These are phyloP conservation scores for Rubia tinctorum DNA, from an alignment of 305 asterid species.

Conservation along the genomic window DNA sequence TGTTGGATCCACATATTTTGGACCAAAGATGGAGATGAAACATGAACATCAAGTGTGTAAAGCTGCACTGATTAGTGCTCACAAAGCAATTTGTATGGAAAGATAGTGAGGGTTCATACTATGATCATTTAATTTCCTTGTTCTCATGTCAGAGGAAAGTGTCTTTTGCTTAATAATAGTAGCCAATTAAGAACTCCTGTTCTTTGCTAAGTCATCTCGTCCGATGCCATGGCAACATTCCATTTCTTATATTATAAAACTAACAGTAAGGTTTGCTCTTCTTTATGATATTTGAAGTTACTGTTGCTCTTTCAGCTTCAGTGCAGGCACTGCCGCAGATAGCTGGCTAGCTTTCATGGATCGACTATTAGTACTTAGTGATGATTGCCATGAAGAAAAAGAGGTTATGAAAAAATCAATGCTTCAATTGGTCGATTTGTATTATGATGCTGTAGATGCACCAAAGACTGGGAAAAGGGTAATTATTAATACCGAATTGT, in stretches of 20 bases:
- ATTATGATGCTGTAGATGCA: constrained; percentile 84
- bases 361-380: constrained; percentile 46
- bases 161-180: neutral
- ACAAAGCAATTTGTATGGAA: neutral
- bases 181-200: neutral
- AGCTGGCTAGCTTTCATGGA: constrained; percentile 73
- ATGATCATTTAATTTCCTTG: neutral
- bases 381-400: constrained; percentile 34
- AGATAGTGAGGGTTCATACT: neutral
- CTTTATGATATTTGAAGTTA: neutral
- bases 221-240: neutral
- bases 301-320: constrained; percentile 37
- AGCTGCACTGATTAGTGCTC: neutral
- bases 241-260: neutral
- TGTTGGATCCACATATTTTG: neutral
- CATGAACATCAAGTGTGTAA: neutral
- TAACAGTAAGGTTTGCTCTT: neutral
- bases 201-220: neutral
- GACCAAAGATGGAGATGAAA: neutral
- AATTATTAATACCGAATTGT: neutral
- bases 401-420: constrained; percentile 36
- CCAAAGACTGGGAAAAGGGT: constrained; percentile 90
- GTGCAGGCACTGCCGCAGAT: constrained; percentile 55
- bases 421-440: constrained; percentile 48
- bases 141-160: too few species aligned